Base-by-base conservation (phyloP, 305 asterid species). In the Fraxinus sp. region DNA sequence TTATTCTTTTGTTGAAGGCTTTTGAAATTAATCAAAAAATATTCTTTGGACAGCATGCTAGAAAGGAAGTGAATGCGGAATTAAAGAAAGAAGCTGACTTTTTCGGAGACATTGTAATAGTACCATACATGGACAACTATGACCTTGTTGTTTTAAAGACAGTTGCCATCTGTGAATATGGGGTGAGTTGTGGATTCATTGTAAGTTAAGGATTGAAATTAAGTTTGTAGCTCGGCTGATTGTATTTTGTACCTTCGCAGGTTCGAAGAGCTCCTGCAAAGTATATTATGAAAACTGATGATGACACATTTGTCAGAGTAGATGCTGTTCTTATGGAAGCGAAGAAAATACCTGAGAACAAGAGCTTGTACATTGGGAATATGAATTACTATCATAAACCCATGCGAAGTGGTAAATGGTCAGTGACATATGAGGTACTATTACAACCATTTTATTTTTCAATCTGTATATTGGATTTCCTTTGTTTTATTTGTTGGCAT, bases 71-170 rank as follows among this genome's bases (percentile, higher is more conserved):
- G 62, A 91, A 91, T 66, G 16, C 85, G 26, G 97, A 91, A 88
- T 87, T 92, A 59, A 92, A 88, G 89, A 91, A 85, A 87, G 98
- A 94, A 89, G 97, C 98, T 10, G 94, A 93, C 41, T 93, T 88
- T 86, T 93, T 93, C 8, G 93, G 94, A 77, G 98, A 93, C 88
- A 88, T 93, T 32, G 93, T 93, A 71, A 88, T 93, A 33, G 94
- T 93, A 22, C 98, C 94, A 0, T 93, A 93, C 83, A 89, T 93
- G 93, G 98, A 93, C 90, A 90, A 91, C 78, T 93, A 93, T 76
- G 98, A 93, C 79, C 98, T 93, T 44, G 98, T 93, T 80, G 98
- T 93, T 52, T 87, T 93, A 83, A 93, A 93, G 88, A 93, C 98
- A 0, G 93, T 92, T 75, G 97, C 98, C 83, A 92, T 93, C 59